Evolutionary conservation across 352 stramenopile genomes (phyloP), one percentile per base, ranked within the genome.

Genomic region (Phytophthora sp.): DNA sequence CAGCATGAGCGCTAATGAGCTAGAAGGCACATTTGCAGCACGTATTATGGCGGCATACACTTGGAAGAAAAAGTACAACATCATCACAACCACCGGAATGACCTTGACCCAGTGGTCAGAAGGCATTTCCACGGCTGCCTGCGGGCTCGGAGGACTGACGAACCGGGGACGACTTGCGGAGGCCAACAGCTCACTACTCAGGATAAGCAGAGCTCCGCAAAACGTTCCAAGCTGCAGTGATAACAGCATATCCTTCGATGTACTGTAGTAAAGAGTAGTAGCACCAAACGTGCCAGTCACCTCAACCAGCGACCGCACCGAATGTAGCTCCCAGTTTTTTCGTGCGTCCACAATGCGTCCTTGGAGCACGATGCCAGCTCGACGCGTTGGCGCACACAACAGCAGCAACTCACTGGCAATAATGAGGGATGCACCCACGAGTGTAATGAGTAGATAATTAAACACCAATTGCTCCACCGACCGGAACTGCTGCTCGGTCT

Each of bases 101-200:
- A 93, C 43, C 57, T 95, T 95, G 34, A 93, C 76, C 84, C 82
- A 95, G 63, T 95, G 81, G 27, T 93, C 82, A 8, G 68, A 65
- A 1, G 76, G 83, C 37, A 90, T 76, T 39, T 79, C 73, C 20
- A 82, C 69, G 13, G 72, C 69, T 15, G 62, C 49, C 10, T 79
- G 58, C 6, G 52, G 59, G 26, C 57, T 77, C 5, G 64, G 53
- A 12, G 56, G 61, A 6, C 52, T 62, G 6, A 68, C 38, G 24
- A 68, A 72, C 4, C 30, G 54, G 5, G 59, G 45, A 3, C 57
- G 28, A 24, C 50, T 68, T 10, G 54, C 62, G 15, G 61, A 79
- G 4, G 62, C 72, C 20, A 85, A 43, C 17, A 83, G 54, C 39
- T 95, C 84, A 11, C 78, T 74, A 5, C 56, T 69, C 3, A 92